phyloP scores from a whole-genome alignment of 768 basidiomycete species.

The Psilocybe tampanensis region DNA sequence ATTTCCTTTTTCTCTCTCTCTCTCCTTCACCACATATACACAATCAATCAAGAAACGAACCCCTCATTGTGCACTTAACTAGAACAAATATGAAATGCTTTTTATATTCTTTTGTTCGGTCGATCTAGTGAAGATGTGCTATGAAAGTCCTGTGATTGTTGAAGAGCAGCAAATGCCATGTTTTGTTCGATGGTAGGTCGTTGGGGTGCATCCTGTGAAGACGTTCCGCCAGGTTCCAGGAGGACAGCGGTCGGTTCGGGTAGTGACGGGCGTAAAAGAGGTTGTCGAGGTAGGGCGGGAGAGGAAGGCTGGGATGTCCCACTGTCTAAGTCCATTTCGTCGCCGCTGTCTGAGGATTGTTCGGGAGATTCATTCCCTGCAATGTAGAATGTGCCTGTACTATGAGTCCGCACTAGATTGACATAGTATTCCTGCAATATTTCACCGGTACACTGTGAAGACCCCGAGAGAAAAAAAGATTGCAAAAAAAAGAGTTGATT shows the following conservation, averaged over 20 bases:
- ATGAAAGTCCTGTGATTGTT: slow-evolving; percentile 44
- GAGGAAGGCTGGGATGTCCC: slow-evolving; percentile 55
- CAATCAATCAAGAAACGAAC: slow-evolving; percentile 14
- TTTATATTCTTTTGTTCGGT: slow-evolving; percentile 8
- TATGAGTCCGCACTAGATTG: slow-evolving; percentile 89
- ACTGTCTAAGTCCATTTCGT: slow-evolving; percentile 57
- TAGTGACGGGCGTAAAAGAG: slow-evolving; percentile 25
- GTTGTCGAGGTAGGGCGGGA: slow-evolving; percentile 37
- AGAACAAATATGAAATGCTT: slow-evolving; percentile 13
- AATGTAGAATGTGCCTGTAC: slow-evolving; percentile 57
- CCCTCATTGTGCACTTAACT: slow-evolving; percentile 20
- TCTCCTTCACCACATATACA: slow-evolving; percentile 9
- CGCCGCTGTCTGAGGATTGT: slow-evolving; percentile 47
- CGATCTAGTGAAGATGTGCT: slow-evolving; percentile 5
- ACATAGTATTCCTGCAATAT: slow-evolving; percentile 92
- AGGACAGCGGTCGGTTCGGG: slow-evolving; percentile 46
- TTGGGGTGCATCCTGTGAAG: slow-evolving; percentile 46
- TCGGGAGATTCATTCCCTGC: slow-evolving; percentile 44
- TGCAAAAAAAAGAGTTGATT: slow-evolving; percentile 24
- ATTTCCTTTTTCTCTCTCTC: slow-evolving; percentile 9
- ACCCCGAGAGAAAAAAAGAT: slow-evolving; percentile 28
- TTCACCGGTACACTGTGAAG: slow-evolving; percentile 79
- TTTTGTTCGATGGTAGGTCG: slow-evolving; percentile 81
- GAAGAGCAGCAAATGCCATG: slow-evolving; percentile 78
- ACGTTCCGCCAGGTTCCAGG: slow-evolving; percentile 37